Conservation (phyloP, 1,139 yeast genomes). For the Lodderomyces parapsilosis region DNA sequence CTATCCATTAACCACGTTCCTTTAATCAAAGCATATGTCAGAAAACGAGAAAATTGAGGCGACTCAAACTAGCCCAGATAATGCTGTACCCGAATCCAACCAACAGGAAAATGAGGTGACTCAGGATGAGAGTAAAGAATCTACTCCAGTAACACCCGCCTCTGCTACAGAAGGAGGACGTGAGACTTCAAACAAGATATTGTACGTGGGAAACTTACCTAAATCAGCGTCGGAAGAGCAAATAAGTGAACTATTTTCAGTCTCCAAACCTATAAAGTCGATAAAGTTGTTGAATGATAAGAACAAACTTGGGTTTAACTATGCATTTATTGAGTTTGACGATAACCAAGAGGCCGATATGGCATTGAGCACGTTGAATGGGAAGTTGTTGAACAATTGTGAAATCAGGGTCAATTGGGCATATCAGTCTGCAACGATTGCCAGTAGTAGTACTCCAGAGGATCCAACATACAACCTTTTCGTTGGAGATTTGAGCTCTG, state of each 20-base stretch:
- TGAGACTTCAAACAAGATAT: slow-evolving; percentile 66
- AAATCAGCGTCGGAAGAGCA: slow-evolving; percentile 63
- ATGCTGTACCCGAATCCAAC: slow-evolving; percentile 1
- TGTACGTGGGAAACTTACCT: slow-evolving; percentile 77
- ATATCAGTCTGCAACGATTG: slow-evolving; percentile 58
- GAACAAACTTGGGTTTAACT: slow-evolving; percentile 70
- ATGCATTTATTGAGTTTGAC: slow-evolving; percentile 80
- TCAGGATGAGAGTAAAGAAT: slow-evolving; percentile 15
- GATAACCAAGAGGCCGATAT: slow-evolving; percentile 56
- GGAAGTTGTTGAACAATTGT: slow-evolving; percentile 48
- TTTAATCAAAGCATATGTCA: slow-evolving; percentile 2
- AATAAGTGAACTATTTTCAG: slow-evolving; percentile 60
- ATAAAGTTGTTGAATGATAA: slow-evolving; percentile 75
- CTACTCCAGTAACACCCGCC: slow-evolving; percentile 42
- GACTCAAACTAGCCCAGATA: slow-evolving; percentile 2
- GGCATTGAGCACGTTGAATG: slow-evolving; percentile 64
- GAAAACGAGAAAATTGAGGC: slow-evolving; percentile 1
- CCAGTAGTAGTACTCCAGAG: slow-evolving; percentile 42
- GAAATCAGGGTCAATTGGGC: slow-evolving; percentile 79
- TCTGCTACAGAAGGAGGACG: slow-evolving; percentile 80
- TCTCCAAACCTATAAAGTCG: slow-evolving; percentile 52
- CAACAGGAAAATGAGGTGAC: slow-evolving; percentile 5
- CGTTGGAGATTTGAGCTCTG: slow-evolving; percentile 84
- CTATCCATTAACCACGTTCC: too few species aligned
- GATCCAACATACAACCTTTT: slow-evolving; percentile 65